Percentiles rank a stretch among this genome's conserved stretches.
phyloP scores from a whole-genome alignment of 2,329 filamentous ascomycete genomes.

The Beauveria varroae region DNA sequence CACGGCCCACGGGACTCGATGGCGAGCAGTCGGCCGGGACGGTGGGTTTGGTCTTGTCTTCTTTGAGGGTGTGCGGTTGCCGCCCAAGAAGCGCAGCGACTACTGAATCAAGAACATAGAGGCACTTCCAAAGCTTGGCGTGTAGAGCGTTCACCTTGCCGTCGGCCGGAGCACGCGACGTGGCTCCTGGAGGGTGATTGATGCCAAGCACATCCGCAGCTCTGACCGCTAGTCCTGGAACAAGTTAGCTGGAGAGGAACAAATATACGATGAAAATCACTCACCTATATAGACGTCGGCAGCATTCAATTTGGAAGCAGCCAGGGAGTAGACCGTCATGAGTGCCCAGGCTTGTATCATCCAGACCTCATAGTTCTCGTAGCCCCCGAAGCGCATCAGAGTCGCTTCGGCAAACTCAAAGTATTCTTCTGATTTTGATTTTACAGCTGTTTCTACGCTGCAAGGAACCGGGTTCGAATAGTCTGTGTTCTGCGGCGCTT shows the following conservation, averaged over 20 bases:
- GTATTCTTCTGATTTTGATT: constrained; percentile 56
- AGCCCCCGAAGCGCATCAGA: constrained; percentile 35
- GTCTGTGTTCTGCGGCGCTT: not conserved
- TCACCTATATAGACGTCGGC: constrained; percentile 55
- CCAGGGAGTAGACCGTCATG: constrained; percentile 58
- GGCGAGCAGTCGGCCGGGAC: not conserved
- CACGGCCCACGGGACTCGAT: not conserved
- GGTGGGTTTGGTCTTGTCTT: not conserved
- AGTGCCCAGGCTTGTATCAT: constrained; percentile 55
- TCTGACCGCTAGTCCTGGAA: constrained; percentile 52
- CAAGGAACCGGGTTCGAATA: not conserved
- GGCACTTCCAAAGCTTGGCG: not conserved
- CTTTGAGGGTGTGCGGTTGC: not conserved
- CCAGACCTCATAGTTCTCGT: constrained; percentile 58
- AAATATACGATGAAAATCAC: constrained; percentile 10
- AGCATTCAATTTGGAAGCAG: constrained; percentile 53
- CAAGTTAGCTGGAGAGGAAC: constrained; percentile 11
- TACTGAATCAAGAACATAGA: constrained; percentile 5
- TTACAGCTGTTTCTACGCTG: constrained; percentile 32
- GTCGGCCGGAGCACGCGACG: not conserved
- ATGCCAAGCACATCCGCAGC: constrained; percentile 43
- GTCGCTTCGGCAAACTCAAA: constrained; percentile 52
- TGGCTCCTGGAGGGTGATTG: not conserved
- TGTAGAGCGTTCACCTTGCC: not conserved
- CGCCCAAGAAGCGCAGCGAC: not conserved